A percentile compares a stretch with the other conserved stretches of the same genome.
Conservation (phyloP, 306 rosid species). For the Mimosa pudica region DNA sequence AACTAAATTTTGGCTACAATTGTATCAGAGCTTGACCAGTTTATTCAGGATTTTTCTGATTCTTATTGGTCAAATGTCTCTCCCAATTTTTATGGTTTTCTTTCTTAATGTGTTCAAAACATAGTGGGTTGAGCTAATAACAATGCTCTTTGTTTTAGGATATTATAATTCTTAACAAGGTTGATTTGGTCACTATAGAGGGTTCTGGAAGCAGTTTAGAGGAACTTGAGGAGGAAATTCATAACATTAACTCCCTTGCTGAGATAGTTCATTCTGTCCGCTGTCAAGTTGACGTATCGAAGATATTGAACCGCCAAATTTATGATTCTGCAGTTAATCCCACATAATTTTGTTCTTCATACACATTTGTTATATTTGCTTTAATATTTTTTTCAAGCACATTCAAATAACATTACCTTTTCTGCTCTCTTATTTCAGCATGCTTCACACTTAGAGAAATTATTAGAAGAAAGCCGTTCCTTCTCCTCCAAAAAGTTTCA, state of each 20-base stretch:
- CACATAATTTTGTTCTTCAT: slow-evolving; percentile 27
- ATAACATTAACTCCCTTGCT: slow-evolving; percentile 76
- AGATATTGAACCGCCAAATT: slow-evolving; percentile 70
- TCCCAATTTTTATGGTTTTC: slow-evolving; percentile 12
- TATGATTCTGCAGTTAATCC: slow-evolving; percentile 68
- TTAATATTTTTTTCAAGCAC: slow-evolving; percentile 22
- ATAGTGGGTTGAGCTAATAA: slow-evolving; percentile 35
- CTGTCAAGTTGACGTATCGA: slow-evolving; percentile 83
- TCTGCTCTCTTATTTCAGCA: slow-evolving; percentile 49
- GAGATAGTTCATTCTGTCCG: slow-evolving; percentile 68
- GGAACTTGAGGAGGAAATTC: slow-evolving; percentile 85
- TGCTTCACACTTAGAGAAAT: slow-evolving; percentile 64
- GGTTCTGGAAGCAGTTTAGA: slow-evolving; percentile 57
- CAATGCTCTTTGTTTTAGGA: slow-evolving; percentile 66
- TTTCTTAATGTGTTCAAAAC: slow-evolving; percentile 5
- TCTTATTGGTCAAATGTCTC: background rate
- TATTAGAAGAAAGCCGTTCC: slow-evolving; percentile 65
- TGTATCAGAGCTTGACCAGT: background rate
- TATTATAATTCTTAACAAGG: slow-evolving; percentile 90
- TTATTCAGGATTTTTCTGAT: background rate
- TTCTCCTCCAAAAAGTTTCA: slow-evolving; percentile 68
- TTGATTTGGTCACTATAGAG: slow-evolving; percentile 89
- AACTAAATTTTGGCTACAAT: slow-evolving; percentile 8
- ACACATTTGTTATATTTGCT: background rate
- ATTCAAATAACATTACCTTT: slow-evolving; percentile 24